Base-by-base conservation (phyloP, 352 stramenopile genomes). In the Phytophthora syringae region DNA sequence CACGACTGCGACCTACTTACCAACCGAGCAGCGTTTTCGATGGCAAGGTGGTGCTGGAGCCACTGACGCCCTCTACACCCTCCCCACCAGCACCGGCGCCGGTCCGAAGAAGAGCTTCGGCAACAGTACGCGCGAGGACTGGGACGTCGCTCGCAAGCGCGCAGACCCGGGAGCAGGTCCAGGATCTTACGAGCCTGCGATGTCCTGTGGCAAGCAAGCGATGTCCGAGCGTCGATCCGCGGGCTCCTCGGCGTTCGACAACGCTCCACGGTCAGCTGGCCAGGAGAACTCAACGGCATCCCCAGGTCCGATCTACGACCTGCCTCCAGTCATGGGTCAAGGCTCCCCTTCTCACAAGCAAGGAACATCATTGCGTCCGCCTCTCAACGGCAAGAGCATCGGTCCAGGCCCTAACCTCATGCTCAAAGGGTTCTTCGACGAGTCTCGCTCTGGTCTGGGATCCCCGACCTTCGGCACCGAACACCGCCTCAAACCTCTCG, bases 401-500 rank as follows among this genome's bases (percentile, higher is more conserved):
- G 70, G 80, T 0, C 84, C 84, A 3, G 86, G 85, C 2, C 85
- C 86, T 1, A 89, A 92, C 30, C 50, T 92, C 12, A 74, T 80
- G 60, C 81, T 92, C 30, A 84, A 81, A 16, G 69, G 79, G 18
- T 74, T 71, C 4, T 89, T 90, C 72, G 60, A 70, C 42, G 71
- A 86, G 12, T 72, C 50, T 2, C 71, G 75, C 13, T 50, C 84
- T n/a, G n/a, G n/a, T 47, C 60, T 67, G 7, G 79, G 89, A 2
- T 83, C 84, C 20, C 79, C 86, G 11, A 94, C 82, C 12, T 95
- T 95, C 39, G 86, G 86, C 44, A 90, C 74, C 0, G 86, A 93
- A 57, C 56, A 68, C 34, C 76, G 86, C 7, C 60, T 90, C 49
- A 74, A 73, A 25, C 39, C 75, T 3, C 21, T 45, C 2, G 28